A percentile compares a stretch with the other conserved stretches of the same genome.
These are phyloP conservation scores for Botrytis pseudocinerea DNA, from an alignment of 2,329 filamentous ascomycete species.

Conservation along the genomic window DNA sequence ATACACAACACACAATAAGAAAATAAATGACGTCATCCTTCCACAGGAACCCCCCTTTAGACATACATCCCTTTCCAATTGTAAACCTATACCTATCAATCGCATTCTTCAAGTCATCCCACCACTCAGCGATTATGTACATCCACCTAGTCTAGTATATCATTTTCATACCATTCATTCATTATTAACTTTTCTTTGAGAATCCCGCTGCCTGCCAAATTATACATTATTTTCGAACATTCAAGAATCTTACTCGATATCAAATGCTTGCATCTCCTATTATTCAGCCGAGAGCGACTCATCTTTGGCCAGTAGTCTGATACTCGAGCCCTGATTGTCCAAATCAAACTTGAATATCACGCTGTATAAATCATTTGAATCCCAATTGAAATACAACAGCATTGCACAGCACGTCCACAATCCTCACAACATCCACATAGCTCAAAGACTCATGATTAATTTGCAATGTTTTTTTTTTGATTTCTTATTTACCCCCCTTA, in stretches of 20 bases:
- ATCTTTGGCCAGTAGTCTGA: background rate
- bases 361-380: background rate
- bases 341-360: background rate
- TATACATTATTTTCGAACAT: background rate
- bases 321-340: background rate
- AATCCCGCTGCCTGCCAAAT: too few species aligned
- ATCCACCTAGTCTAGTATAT: background rate
- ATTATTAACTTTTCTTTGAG: background rate
- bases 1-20: too few species aligned
- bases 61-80: too few species aligned
- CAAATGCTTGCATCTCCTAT: background rate
- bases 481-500: constrained; percentile 20
- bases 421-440: background rate
- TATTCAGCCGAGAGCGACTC: background rate
- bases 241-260: background rate
- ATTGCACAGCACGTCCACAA: background rate
- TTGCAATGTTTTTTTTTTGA: constrained; percentile 24
- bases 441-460: background rate
- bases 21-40: too few species aligned
- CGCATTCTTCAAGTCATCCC: background rate
- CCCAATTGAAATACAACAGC: background rate
- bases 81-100: too few species aligned
- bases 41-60: too few species aligned
- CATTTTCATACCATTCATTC: background rate
- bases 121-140: background rate